Evolutionary conservation across 2,329 filamentous ascomycete species (phyloP), one percentile per base, ranked within the genome.

Genomic region (Fusarium sterilihyphosum): DNA sequence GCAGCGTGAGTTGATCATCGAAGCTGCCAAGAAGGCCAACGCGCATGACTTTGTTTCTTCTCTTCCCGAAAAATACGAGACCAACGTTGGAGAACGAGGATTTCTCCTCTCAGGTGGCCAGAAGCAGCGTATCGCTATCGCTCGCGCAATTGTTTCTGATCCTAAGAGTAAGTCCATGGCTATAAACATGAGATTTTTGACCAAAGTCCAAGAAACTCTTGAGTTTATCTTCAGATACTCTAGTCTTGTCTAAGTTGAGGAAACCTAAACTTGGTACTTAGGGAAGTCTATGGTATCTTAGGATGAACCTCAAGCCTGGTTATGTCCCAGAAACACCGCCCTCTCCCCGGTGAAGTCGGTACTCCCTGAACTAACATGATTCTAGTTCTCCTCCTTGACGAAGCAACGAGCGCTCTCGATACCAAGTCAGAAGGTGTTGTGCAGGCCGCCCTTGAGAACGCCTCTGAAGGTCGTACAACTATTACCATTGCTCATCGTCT

Each of bases 111-210:
- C 94, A 63, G 96, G 96, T 81, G 96, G 96, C 41, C 96, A 99
- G 83, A 98, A 98, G 83, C 96, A 98, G 83, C 94, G 96, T 77
- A 97, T 98, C 79, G 95, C 96, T 18, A 98, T 98, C 82, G 95
- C 96, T 13, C 89, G 95, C 79, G 95, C 95, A 44, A 90, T 98
- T 65, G 94, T 98, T 37, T 96, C 93, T 24, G 93, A 98, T 77
- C 96, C 96, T 2, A 97, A 95, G 85, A 92, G 85, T 87, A 77
- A 81, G 85, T 47, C 7, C 11, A 44, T 26, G 24, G 12, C 11
- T 26, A 46, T 26, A 26, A 46, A 44, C 29, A 29, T 26, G 24
- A 13, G 24, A 22, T 13, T 4, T 26, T 22, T 6, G 4, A 29
- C 18, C 13, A 38, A 54, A 35, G 17, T 20, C n/a, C 4, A 35